Base-by-base conservation (phyloP, 2,329 filamentous ascomycete genomes). In the Xylariaceae sp. region DNA sequence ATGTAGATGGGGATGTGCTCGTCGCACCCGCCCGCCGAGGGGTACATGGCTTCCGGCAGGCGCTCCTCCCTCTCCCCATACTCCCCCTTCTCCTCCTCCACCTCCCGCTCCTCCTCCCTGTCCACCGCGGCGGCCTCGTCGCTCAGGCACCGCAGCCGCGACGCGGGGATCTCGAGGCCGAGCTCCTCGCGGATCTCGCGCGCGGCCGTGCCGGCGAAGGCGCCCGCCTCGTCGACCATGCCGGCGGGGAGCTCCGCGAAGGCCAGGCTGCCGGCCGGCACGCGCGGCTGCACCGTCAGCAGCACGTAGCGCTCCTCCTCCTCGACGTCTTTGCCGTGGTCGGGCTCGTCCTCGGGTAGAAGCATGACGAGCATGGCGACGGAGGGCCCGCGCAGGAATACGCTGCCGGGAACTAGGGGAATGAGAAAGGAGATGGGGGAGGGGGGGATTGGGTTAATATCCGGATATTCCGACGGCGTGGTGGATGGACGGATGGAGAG, bases 171-270 rank as follows among this genome's bases (percentile, higher is more conserved):
- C 31, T 59, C 61, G 9, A 79, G 47, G 11, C 70, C 73, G 2
- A 77, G 58, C 53, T 80, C 76, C 57, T 80, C 75, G 39, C 70
- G 40, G 8, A 80, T 75, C 58, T 80, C 76, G 45, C 62, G 66
- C 3, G 75, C 75, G 2, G 75, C 76, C 0, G 64, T 63, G 16
- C 76, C 75, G 10, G 64, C 63, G 47, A 80, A 79, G 18, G 60
- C 67, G 1, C 68, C 70, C 11, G 58, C 51, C 33, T 65, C 64
- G 44, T 76, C 69, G 3, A 77, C 64, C 72, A 77, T 70, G 5
- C 73, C 68, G 0, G 75, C 75, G 0, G 75, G 75, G 10, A 80
- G 45, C 50, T 79, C 70, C 3, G 70, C 59, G 42, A 77, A 67
- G 23, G 65, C 56, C 18, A 79, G 50, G n/a, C 69, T 70, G 2